Base-by-base conservation (phyloP, 2,329 filamentous ascomycete genomes). In the Cryphonectria nitschkei region DNA sequence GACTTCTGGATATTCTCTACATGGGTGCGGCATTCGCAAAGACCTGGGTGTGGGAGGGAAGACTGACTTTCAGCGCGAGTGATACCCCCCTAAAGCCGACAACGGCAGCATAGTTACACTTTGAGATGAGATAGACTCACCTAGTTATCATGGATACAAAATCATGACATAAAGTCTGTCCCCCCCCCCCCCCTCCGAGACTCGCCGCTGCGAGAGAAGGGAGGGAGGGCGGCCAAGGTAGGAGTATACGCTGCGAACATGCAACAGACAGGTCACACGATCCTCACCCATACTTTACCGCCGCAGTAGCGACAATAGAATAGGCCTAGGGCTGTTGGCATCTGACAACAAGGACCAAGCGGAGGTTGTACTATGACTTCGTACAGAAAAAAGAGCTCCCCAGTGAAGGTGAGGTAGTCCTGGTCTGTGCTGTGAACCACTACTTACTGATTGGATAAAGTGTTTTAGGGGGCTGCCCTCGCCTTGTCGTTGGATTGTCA, bases 41-140 rank as follows among this genome's bases (percentile, higher is more conserved):
- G 34, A 61, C 32, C 39, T n/a, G n/a, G 39, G 34, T 14, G 39
- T 16, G 29, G 22, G 1, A 62, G 37, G 60, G 16, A n/a, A 26
- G 61, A 43, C 61, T 64, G 61, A 46, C 39, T 64, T 64, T 46
- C 34, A 26, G 26, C n/a, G 46, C 39, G n/a, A 41, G 11, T 46
- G 61, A 64, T 64, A 64, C 61, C 61, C 61, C 61, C 41, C 60
- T 64, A 64, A 39, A 64, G 61, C 41, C 61, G 37, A 46, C 37
- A 46, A 29, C 37, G 39, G 37, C 61, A 41, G n/a, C 16, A 46
- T 14, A 13, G 8, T 58, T 58, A 32, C 14, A 29, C 61, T 16
- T 16, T 11, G n/a, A 46, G 11, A 46, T 26, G 39, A 41, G 43
- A 26, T 64, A 46, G 61, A 64, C 39, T 63, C 39, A 22, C 37